Evolutionary conservation across 805 yeast species (phyloP), one percentile per base, ranked within the genome.

Genomic region (Isabelozyma heimii): DNA sequence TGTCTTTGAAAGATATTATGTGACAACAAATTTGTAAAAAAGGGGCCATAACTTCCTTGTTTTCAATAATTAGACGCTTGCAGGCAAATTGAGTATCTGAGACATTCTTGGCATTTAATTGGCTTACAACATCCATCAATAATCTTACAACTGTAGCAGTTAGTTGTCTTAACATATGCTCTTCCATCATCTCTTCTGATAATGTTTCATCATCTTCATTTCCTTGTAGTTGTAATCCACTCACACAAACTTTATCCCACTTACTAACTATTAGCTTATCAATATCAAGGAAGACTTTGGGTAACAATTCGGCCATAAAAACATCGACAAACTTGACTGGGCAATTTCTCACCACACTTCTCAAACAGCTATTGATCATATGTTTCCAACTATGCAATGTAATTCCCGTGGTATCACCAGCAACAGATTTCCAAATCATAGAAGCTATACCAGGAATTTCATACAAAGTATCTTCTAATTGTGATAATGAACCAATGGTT

Each of bases 101-200:
- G 44, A 82, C 63, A 14, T 66, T 72, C 58, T 69, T 73, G 28
- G 78, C 70, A 45, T 88, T 80, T 46, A 81, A 78, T 65, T 91
- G 97, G 1, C 96, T 95, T 30, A 88, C 87, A 44, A 91, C 75
- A 62, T 92, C 98, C 67, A 91, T 89, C 53, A 94, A 68, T 60
- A 91, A 76, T 50, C 97, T 75, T 47, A 87, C 97, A 9, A 89
- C 89, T 3, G 95, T 91, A 1, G 96, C 96, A 0, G 98, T 91
- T 38, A 94, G 78, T 64, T 94, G 98, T 56, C 99, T 77, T 51
- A 92, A 72, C 75, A 92, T 79, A 66, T 92, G 97, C 63, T 94
- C 99, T 57, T 92, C 97, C 88, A 94, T 86, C 95, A 94, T 94
- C 62, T 94, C 99, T 56, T 91, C 97, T n/a, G 94, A 85, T 59